A percentile compares a stretch with the other conserved stretches of the same genome.
These are phyloP conservation scores for Flueggea neowawraea DNA, from an alignment of 441 rosid species.

Conservation along the genomic window DNA sequence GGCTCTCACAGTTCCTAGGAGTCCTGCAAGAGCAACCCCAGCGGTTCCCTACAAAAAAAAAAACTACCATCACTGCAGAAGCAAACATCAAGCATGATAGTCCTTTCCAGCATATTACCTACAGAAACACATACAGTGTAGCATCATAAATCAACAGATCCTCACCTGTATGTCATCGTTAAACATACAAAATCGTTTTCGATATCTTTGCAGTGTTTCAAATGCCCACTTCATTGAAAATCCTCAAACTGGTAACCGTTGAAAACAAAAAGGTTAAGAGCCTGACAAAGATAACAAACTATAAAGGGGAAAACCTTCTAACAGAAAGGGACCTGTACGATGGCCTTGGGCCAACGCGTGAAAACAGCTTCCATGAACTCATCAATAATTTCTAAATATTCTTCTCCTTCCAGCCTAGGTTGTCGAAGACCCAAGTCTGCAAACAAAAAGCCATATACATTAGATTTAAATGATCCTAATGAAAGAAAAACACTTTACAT, in stretches of 20 bases:
- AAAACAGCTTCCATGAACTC: slow-evolving; percentile 97
- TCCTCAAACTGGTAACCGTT: slow-evolving; percentile 74
- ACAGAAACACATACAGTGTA: slow-evolving; percentile 12
- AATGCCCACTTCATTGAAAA: slow-evolving; percentile 99
- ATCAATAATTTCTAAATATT: slow-evolving; percentile 81
- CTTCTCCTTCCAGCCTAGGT: slow-evolving; percentile 95
- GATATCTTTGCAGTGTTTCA: slow-evolving; percentile 88
- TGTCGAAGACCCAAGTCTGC: slow-evolving; percentile 92
- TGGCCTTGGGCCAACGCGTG: slow-evolving; percentile 97
- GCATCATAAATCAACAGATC: slow-evolving; percentile 12
- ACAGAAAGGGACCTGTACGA: slow-evolving; percentile 69
- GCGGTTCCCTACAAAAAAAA: slow-evolving; percentile 82
- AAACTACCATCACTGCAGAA: slow-evolving; percentile 11
- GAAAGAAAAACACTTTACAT: too few species aligned
- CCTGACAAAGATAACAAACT: slow-evolving; percentile 15
- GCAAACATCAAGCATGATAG: neutral
- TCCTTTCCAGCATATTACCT: neutral
- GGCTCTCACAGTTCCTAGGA: slow-evolving; percentile 91
- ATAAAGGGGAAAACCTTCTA: slow-evolving; percentile 14
- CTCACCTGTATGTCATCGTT: slow-evolving; percentile 97
- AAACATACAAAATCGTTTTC: slow-evolving; percentile 91
- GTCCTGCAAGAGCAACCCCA: slow-evolving; percentile 99
- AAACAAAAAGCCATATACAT: slow-evolving; percentile 8
- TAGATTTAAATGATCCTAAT: too few species aligned
- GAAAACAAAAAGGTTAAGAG: slow-evolving; percentile 22